These are phyloP conservation scores for Cladorrhinum samala DNA, from an alignment of 495 filamentous ascomycete genomes.

Conservation along the genomic window DNA sequence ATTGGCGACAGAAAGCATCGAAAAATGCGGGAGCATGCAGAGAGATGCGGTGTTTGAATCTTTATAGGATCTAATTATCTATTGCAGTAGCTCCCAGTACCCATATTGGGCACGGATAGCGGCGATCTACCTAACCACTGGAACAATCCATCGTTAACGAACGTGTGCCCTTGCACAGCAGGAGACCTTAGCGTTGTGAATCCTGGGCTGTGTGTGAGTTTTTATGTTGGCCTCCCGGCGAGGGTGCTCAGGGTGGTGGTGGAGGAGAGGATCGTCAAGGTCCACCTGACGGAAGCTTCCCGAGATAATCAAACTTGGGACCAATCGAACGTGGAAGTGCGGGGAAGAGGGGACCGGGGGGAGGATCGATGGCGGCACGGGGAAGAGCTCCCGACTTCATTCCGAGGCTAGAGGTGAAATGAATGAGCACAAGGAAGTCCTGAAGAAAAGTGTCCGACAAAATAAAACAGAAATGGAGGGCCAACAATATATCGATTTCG, in stretches of 20 bases:
- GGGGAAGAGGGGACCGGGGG: not conserved
- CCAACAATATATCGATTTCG: too few species aligned
- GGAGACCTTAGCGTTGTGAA: too few species aligned
- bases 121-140: too few species aligned
- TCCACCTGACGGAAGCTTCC: too few species aligned
- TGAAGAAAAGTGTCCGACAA: not conserved
- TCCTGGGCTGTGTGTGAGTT: too few species aligned
- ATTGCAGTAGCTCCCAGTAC: not conserved
- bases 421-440: not conserved
- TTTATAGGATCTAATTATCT: too few species aligned
- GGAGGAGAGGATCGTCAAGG: not conserved
- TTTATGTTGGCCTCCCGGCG: not conserved
- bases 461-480: not conserved
- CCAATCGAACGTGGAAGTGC: not conserved
- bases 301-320: too few species aligned
- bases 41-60: not conserved
- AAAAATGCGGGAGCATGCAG: not conserved
- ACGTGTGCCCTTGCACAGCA: too few species aligned
- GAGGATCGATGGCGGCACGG: too few species aligned
- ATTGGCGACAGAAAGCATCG: not conserved
- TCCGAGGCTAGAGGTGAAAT: not conserved
- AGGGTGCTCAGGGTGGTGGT: not conserved
- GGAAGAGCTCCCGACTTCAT: not conserved
- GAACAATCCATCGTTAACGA: too few species aligned
- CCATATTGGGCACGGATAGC: too few species aligned